phyloP scores from a whole-genome alignment of 208 protist species.

The Acanthamoeba healyi region DNA sequence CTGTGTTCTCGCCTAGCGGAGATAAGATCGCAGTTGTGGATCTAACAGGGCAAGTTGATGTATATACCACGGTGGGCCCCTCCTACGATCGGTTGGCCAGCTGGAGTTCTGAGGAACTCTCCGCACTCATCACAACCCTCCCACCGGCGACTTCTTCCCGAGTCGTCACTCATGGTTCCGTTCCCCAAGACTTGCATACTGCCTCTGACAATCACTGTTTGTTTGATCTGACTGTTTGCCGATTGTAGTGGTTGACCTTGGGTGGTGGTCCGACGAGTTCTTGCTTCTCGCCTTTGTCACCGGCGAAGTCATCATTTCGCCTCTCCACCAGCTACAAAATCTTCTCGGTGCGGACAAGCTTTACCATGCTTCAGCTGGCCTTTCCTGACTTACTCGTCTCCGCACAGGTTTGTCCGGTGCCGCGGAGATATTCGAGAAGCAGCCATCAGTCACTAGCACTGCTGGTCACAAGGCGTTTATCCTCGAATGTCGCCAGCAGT shows the following conservation, averaged over 20 bases:
- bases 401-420: not conserved
- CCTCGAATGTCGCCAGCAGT: slow-evolving; percentile 18
- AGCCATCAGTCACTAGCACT: not conserved
- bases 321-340: too few species aligned
- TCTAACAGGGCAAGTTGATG: not conserved
- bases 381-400: not conserved
- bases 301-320: too few species aligned
- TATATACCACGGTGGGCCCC: not conserved
- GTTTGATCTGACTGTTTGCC: not conserved
- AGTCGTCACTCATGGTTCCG: not conserved
- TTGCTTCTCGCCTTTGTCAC: not conserved
- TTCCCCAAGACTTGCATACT: too few species aligned
- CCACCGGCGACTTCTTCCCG: not conserved
- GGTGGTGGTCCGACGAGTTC: slow-evolving; percentile 35
- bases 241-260: slow-evolving; percentile 15
- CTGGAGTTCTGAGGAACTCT: slow-evolving; percentile 1
- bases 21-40: slow-evolving; percentile 32
- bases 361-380: too few species aligned
- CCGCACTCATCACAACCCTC: not conserved
- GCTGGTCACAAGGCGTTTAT: not conserved
- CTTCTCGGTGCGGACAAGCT: too few species aligned
- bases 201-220: too few species aligned
- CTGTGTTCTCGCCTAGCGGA: slow-evolving; percentile 34
- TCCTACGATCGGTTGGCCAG: not conserved
- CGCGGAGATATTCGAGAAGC: not conserved